These are phyloP conservation scores for Clohesyomyces aquaticus DNA, from an alignment of 495 filamentous ascomycete species.

Conservation along the genomic window DNA sequence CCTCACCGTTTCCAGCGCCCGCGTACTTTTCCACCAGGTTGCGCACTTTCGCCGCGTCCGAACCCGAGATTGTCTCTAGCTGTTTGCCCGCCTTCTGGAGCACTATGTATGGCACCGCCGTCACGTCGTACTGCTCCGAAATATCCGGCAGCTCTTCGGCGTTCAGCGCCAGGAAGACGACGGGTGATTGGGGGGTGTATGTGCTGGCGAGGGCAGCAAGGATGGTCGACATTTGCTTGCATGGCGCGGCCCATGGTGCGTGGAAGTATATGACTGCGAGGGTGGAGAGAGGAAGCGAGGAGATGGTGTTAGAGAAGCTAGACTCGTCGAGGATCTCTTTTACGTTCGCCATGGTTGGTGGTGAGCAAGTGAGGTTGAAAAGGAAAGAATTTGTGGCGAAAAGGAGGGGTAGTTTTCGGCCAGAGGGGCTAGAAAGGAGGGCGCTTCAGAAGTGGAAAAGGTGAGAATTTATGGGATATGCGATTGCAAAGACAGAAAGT, in stretches of 20 bases:
- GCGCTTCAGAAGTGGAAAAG: background rate
- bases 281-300: conserved; percentile 65
- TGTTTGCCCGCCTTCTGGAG: conserved; percentile 70
- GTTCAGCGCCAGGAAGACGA: conserved; percentile 84
- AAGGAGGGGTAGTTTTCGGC: background rate
- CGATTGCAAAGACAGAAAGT: background rate
- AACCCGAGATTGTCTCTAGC: conserved; percentile 82
- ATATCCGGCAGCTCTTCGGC: conserved; percentile 88
- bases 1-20: conserved; percentile 55
- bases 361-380: conserved; percentile 3
- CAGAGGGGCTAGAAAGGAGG: background rate
- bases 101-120: conserved; percentile 89
- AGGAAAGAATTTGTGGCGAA: conserved; percentile 1
- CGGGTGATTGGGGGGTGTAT: conserved; percentile 69
- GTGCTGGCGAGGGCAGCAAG: conserved; percentile 81
- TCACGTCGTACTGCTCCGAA: conserved; percentile 86
- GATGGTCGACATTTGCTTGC: conserved; percentile 88
- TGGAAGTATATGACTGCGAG: conserved; percentile 89
- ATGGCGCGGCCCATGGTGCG: conserved; percentile 95
- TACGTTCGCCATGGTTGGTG: conserved; percentile 52
- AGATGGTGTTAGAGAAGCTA: conserved; percentile 67
- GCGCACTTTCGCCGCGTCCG: conserved; percentile 80
- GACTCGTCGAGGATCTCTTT: conserved; percentile 69
- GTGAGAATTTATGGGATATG: background rate
- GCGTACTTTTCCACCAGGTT: conserved; percentile 81